These are phyloP conservation scores for Mortierella sp. DNA, from an alignment of 371 early-diverging fungal genomes.

Conservation along the genomic window DNA sequence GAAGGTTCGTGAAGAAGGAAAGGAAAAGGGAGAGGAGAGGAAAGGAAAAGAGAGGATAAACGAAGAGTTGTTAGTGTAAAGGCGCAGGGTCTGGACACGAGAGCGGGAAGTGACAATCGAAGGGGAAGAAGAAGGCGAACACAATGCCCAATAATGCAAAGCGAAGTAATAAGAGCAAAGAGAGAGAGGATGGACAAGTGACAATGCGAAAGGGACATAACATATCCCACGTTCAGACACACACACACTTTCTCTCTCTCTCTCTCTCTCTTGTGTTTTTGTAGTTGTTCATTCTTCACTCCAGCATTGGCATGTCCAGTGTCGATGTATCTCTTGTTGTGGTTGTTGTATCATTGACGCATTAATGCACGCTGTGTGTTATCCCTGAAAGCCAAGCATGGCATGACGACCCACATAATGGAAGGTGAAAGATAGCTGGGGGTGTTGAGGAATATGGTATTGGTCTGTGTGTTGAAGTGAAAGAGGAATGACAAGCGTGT, in stretches of 20 bases:
- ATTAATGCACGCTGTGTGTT: not conserved
- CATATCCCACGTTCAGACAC: not conserved
- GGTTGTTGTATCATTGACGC: not conserved
- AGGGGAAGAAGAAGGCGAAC: not conserved
- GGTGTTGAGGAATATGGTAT: not conserved
- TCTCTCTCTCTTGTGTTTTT: no score
- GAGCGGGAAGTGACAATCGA: not conserved
- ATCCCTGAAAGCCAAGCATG: not conserved
- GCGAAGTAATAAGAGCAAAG: not conserved
- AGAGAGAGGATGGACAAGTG: not conserved
- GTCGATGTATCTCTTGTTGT: not conserved
- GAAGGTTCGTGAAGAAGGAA: not conserved
- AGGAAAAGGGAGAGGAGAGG: not conserved
- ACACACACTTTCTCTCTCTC: no score
- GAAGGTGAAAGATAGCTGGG: not conserved
- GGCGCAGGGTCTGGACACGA: slow-evolving; percentile 4
- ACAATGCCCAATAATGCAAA: not conserved
- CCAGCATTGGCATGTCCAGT: not conserved
- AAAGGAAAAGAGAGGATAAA: not conserved
- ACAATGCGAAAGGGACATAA: not conserved
- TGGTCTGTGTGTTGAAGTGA: slow-evolving; percentile 1
- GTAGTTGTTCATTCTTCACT: not conserved
- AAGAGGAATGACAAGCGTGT: not conserved
- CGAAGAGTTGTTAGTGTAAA: not conserved
- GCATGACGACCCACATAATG: not conserved